phyloP scores from a whole-genome alignment of 495 filamentous ascomycete species.

The Amphirosellinia nigrospora region DNA sequence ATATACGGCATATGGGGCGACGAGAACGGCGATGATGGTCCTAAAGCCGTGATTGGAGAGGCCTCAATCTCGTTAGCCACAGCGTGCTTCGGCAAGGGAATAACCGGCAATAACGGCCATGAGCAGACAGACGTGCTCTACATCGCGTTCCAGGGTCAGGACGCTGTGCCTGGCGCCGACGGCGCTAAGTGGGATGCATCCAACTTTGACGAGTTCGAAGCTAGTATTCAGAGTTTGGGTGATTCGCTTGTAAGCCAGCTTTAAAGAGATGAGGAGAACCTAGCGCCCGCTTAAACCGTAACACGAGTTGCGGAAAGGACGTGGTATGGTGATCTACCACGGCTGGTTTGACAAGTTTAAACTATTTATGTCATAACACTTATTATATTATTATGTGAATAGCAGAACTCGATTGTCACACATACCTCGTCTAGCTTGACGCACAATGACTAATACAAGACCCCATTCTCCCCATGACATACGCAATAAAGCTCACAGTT shows the following conservation, averaged over 20 bases:
- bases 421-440: too few relatives aligned
- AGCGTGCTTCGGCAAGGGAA: constrained; percentile 57
- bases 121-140: constrained; percentile 59
- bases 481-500: constrained; percentile 17
- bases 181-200: constrained; percentile 57
- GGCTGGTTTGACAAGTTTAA: too few relatives aligned
- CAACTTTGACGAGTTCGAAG: constrained; percentile 53
- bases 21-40: constrained; percentile 60
- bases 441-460: too few relatives aligned
- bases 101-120: constrained; percentile 60
- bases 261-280: not conserved
- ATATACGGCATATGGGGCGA: constrained; percentile 74
- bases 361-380: too few relatives aligned
- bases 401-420: too few relatives aligned
- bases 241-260: constrained; percentile 44
- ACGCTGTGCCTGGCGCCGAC: constrained; percentile 54
- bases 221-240: constrained; percentile 55
- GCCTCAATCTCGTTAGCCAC: constrained; percentile 63
- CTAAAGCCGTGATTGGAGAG: constrained; percentile 59
- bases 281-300: not conserved
- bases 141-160: constrained; percentile 58
- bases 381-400: too few relatives aligned
- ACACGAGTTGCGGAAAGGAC: too few relatives aligned
- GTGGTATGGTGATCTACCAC: too few relatives aligned
- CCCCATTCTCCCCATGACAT: not conserved